Base-by-base conservation (phyloP, 306 rosid genomes). In the Oemleria cerasiformis region DNA sequence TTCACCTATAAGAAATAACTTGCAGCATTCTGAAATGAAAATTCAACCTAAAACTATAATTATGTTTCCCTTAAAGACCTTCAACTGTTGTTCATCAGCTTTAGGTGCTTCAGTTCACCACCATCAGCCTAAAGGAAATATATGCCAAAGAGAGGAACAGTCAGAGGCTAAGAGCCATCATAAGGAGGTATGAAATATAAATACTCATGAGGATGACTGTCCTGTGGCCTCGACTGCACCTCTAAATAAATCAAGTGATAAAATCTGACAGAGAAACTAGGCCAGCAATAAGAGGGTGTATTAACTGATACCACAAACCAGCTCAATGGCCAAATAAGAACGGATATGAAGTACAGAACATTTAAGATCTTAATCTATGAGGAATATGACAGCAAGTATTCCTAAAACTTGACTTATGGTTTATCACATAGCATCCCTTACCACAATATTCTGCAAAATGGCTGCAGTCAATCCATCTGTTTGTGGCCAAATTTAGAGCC, bases 261-360 rank as follows among this genome's bases (percentile, higher is more conserved):
- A 17, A 58, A 58, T 30, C 42, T 25, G 41, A 39, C 47, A 14
- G 21, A 59, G 43, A 60, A 3, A 42, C 45, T 6, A 41, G 48
- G 16, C 30, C 25, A 41, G 41, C 63, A 34, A 58, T 58, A 56
- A 5, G 36, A 21, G 39, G 25, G 40, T 62, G 67, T n/a, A 62
- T 62, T 9, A 40, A 62, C 67, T 62, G 47, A 39, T 60, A 60
- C 36, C 44, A 36, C 65, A 60, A 44, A 36, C 65, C 6, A 60
- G 12, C 16, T 4, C 48, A n/a, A n/a, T 61, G 5, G 47, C 23
- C 13, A 39, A 38, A 17, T 17, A 38, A 61, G 65, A 61, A 17
- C 0, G 25, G 57, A 53, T 53, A 53, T 7, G 57, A 51, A 53
- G 23, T 19, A 19, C n/a, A 6, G 54, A 4, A 44, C 50, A 41